A percentile compares a stretch with the other conserved stretches of the same genome.
Conservation (phyloP, 78 protist species). For the slime mould (Dictyostelium discoideum) region DNA sequence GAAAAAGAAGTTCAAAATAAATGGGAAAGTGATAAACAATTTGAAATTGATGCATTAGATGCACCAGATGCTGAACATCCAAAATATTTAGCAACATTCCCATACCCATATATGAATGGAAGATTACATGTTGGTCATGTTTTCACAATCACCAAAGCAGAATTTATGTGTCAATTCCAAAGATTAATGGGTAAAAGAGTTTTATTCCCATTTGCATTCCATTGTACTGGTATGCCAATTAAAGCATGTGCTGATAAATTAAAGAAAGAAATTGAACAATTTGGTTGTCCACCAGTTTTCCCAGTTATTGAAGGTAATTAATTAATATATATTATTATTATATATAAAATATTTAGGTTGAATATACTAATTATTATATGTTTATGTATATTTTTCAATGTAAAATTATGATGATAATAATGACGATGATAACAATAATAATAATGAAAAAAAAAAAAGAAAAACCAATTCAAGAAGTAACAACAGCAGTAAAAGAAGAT, state of each 20-base stretch:
- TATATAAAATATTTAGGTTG: no score
- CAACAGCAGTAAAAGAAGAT: conserved; percentile 36
- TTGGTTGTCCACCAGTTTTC: conserved; percentile 94
- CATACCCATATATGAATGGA: conserved; percentile 99
- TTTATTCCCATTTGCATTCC: conserved; percentile 99
- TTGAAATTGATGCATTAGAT: conserved; percentile 79
- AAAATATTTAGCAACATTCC: conserved; percentile 84
- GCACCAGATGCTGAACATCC: conserved; percentile 36
- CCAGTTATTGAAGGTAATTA: conserved; percentile 64
- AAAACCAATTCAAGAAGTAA: background rate
- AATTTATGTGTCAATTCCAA: conserved; percentile 97
- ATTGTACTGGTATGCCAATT: conserved; percentile 99
- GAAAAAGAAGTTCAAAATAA: conserved; percentile 78
- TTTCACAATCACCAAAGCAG: conserved; percentile 98
- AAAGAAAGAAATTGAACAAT: conserved; percentile 86
- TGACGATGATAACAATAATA: background rate
- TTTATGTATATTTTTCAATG: no score
- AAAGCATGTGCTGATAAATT: conserved; percentile 97
- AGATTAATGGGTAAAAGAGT: conserved; percentile 95
- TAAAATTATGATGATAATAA: no score
- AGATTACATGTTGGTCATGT: conserved; percentile 99
- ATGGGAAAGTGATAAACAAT: conserved; percentile 71
- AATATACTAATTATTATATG: no score
- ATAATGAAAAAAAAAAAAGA: background rate
- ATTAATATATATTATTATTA: background rate